These are phyloP conservation scores for Aquilaria malaccensis DNA, from an alignment of 345 rosid genomes.

Conservation along the genomic window DNA sequence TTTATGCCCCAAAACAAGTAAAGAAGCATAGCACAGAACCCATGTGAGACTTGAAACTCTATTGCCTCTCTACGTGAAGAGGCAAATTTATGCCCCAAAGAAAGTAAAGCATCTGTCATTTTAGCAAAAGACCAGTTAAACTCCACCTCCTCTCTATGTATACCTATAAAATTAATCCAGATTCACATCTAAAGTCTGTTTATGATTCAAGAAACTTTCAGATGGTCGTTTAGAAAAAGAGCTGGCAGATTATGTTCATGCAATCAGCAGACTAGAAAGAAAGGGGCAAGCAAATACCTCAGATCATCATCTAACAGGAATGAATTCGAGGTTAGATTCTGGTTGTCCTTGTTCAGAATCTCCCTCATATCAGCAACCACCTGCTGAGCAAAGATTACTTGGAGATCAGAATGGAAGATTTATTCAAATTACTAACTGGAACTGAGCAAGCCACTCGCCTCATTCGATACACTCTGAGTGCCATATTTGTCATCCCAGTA, in stretches of 20 bases:
- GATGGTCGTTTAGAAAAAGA: no score
- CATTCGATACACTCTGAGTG: slow-evolving; percentile 93
- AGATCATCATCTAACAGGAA: slow-evolving; percentile 94
- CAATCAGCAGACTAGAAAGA: background rate
- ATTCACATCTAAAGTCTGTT: no score
- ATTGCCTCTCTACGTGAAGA: no score
- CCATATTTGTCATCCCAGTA: slow-evolving; percentile 99
- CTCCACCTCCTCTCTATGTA: no score
- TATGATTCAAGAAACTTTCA: no score
- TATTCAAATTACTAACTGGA: background rate
- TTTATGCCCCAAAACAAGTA: no score
- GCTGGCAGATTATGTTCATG: background rate
- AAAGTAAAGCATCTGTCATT: no score
- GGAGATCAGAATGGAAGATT: slow-evolving; percentile 6
- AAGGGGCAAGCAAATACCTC: slow-evolving; percentile 37
- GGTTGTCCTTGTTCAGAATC: slow-evolving; percentile 75
- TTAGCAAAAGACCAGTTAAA: no score
- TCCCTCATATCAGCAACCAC: slow-evolving; percentile 90
- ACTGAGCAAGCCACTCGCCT: slow-evolving; percentile 38
- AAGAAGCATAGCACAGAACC: no score
- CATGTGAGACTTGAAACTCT: no score
- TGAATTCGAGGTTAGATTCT: slow-evolving; percentile 72
- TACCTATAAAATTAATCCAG: no score
- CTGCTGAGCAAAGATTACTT: slow-evolving; percentile 23
- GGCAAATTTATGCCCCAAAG: no score